Base-by-base conservation (phyloP, 78 protist species). In the slime mould (Dictyostelium discoideum) region DNA sequence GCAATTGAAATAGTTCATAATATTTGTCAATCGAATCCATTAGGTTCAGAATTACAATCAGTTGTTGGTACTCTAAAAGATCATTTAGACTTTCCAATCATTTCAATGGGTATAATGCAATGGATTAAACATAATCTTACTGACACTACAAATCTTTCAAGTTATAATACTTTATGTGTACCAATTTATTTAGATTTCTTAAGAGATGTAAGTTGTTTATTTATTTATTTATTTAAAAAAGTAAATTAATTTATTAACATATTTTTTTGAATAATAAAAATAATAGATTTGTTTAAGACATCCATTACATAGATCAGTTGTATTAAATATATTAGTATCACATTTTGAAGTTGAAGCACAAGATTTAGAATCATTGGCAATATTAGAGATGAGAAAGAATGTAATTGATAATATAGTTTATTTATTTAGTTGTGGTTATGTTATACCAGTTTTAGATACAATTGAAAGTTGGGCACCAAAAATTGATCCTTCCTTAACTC, bases 51-150 rank as follows among this genome's bases (percentile, higher is more conserved):
- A 69, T 50, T 92, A 80, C 96, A 86, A 69, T 46, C 26, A 11
- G 83, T 69, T 0, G 65, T 84, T 32, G 89, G 85, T n/a, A 11
- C 85, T 4, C 22, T 92, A 73, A 92, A 67, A 42, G 93, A 81
- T 72, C 37, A 83, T 46, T 69, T 87, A 63, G 85, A 86, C 72
- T 32, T 81, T 5, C 96, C 96, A 46, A 57, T 92, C 16, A 78
- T 92, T 10, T 82, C 96, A 48, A 92, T 92, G 96, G 96, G 96
- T 50, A 74, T 92, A 42, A 22, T 92, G 39, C 96, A 92, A 57
- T 92, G 96, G 96, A 80, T 92, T 42, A 48, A 84, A 72, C 84
- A 20, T 22, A 85, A 92, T 69, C 48, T 92, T 0, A 86, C 85
- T 20, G 85, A 92, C 46, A 50, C 87, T 11, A 80, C 24, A 3